Conservation (phyloP, 805 yeast genomes). For the Danielia reshetovae region DNA sequence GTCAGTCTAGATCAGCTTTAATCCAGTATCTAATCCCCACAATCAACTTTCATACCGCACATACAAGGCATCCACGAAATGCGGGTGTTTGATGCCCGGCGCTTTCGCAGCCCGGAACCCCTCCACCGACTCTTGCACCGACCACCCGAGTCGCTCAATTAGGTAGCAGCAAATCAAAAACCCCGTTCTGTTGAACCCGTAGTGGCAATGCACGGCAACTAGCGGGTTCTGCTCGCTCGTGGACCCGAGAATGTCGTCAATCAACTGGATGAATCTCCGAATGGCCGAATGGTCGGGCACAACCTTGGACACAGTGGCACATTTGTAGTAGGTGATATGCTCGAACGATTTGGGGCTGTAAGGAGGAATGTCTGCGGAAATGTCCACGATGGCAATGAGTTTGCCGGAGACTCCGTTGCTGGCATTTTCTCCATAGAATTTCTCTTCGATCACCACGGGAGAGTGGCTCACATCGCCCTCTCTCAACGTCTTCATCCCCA, state of each 20-base stretch:
- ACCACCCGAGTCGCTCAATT: slow-evolving; percentile 56
- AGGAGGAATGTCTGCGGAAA: slow-evolving; percentile 67
- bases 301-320: slow-evolving; percentile 74
- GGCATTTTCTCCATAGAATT: slow-evolving; percentile 28
- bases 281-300: slow-evolving; percentile 65
- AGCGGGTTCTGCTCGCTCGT: slow-evolving; percentile 26
- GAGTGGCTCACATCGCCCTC: slow-evolving; percentile 61
- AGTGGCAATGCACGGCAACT: slow-evolving; percentile 74
- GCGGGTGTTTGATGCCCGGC: slow-evolving; percentile 77
- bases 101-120: slow-evolving; percentile 54
- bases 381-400: slow-evolving; percentile 60
- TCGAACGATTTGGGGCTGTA: slow-evolving; percentile 58
- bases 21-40: too few relatives aligned
- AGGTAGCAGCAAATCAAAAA: slow-evolving; percentile 67
- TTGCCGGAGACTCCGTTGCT: slow-evolving; percentile 29
- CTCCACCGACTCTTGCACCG: slow-evolving; percentile 58
- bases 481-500: slow-evolving; percentile 74
- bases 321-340: slow-evolving; percentile 58
- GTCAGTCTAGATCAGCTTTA: too few relatives aligned
- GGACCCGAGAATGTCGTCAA: slow-evolving; percentile 41
- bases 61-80: slow-evolving; percentile 68
- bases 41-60: slow-evolving; percentile 49
- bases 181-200: slow-evolving; percentile 79
- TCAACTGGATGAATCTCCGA: slow-evolving; percentile 49
- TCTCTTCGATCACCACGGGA: slow-evolving; percentile 49